Evolutionary conservation across 2,329 filamentous ascomycete genomes (phyloP), one percentile per base, ranked within the genome.

Genomic region (Parascedosporium putredinis): DNA sequence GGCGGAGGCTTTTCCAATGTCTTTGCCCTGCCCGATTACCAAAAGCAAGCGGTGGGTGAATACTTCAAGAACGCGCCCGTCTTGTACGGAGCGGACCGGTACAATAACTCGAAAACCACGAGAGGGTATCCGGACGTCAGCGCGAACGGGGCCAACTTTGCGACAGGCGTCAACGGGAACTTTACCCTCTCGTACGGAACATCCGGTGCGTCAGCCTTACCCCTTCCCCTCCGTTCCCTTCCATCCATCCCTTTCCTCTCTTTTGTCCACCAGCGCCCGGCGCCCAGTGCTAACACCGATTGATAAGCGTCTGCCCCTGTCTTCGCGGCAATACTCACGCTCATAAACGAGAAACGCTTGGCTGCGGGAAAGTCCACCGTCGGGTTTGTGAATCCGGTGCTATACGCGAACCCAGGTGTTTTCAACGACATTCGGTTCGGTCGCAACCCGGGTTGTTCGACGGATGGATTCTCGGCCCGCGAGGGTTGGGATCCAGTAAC

Each of bases 1-100:
- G 70, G 70, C 5, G 71, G 72, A 23, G 73, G 73, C 8, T 75
- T 76, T 59, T 69, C 65, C 52, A 72, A 75, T 55, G 65, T 72
- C 55, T 76, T 75, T 51, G 53, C 63, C 1, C 55, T 72, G 2
- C 74, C 75, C 0, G 55, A 58, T 8, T 78, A 76, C 57, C 75
- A 78, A 54, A 58, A 63, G 16, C 50, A 57, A 1, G 69, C 67
- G 3, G 63, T 74, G 7, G 56, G 59, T 9, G 53, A 55, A 4
- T 75, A 66, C 57, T 71, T 72, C 56, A 52, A 16, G 24, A 38
- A 44, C 14, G 14, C 31, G n/a, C 31, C 14, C 18, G 16, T 25
- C 5, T 12, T 20, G 16, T 49, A 49, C 25, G 25, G 22, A 8
- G 16, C 18, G 16, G 38, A 33, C 16, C 22, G 47, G 38, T 49